Percentiles rank a stretch among this genome's conserved stretches.
Evolutionary conservation across 176 grass and related monocot species (phyloP).

Genomic region (Carex parvula): DNA sequence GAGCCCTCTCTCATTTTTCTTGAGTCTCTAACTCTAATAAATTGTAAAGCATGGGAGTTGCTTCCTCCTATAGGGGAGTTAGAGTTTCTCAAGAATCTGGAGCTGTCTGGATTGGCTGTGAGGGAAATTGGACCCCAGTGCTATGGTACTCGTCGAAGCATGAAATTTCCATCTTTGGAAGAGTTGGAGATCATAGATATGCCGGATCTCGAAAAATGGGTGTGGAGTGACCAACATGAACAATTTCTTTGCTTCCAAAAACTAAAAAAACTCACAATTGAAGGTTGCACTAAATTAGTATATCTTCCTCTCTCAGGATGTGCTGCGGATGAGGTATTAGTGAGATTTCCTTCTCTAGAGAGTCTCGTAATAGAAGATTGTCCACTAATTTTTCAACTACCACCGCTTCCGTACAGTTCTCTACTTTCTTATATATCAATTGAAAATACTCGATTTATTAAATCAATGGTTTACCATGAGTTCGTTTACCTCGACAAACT

Average conservation of each 20-base stretch:
- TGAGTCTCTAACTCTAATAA: slow-evolving; percentile 25
- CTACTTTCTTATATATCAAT: no score
- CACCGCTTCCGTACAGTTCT: no score
- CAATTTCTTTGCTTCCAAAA: slow-evolving; percentile 21
- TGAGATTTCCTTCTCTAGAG: background rate
- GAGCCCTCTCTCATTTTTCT: background rate
- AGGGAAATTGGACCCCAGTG: background rate
- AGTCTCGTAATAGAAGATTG: slow-evolving; percentile 2
- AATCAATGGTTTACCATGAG: no score
- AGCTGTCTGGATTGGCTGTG: background rate
- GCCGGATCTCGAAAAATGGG: slow-evolving; percentile 12
- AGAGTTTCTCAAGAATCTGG: slow-evolving; percentile 3
- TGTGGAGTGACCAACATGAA: background rate
- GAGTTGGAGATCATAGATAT: slow-evolving; percentile 21
- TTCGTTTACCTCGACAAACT: no score
- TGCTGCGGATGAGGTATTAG: background rate
- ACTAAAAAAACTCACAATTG: background rate
- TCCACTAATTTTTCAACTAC: background rate
- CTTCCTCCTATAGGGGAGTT: slow-evolving; percentile 20
- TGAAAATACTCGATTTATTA: no score
- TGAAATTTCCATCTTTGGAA: slow-evolving; percentile 23
- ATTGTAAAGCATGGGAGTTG: slow-evolving; percentile 12
- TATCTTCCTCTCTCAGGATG: slow-evolving; percentile 15
- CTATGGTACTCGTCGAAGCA: background rate
- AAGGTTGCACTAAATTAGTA: background rate